Evolutionary conservation across 179 eudicot species (phyloP).

Genomic region (Pouteria campechiana): DNA sequence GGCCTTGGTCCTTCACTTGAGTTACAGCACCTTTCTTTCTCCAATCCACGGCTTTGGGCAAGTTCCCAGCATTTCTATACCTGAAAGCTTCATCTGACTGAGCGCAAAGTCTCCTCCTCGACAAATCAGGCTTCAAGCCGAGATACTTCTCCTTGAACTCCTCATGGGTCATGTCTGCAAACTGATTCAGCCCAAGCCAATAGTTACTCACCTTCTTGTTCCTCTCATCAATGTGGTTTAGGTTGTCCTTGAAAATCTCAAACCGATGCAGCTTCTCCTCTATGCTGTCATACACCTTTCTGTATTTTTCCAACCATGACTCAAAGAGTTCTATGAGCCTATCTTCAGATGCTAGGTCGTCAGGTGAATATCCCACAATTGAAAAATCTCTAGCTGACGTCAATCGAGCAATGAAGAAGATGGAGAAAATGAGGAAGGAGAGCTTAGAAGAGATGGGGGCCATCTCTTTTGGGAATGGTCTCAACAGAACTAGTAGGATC

Average conservation of each 20-base stretch:
- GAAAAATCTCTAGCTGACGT: conserved; percentile 35
- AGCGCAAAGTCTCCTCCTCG: conserved; percentile 22
- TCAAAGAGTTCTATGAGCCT: conserved; percentile 60
- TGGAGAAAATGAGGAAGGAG: conserved; percentile 9
- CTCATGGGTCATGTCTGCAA: conserved; percentile 64
- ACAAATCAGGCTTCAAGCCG: conserved; percentile 36
- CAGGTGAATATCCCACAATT: conserved; percentile 62
- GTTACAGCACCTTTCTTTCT: conserved; percentile 63
- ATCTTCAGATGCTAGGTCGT: conserved; percentile 52
- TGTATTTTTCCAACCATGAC: conserved; percentile 71
- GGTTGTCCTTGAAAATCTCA: conserved; percentile 74
- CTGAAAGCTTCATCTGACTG: conserved; percentile 28
- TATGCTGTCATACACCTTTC: conserved; percentile 44
- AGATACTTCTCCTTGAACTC: conserved; percentile 54
- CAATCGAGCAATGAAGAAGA: conserved; percentile 8
- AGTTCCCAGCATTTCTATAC: conserved; percentile 34
- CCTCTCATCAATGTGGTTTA: conserved; percentile 82
- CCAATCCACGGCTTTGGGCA: conserved; percentile 68
- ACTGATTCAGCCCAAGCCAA: conserved; percentile 71
- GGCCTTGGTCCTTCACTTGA: conserved; percentile 59
- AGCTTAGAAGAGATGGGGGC: conserved; percentile 10
- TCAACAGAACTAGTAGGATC: too few relatives aligned
- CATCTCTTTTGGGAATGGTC: conserved; percentile 6
- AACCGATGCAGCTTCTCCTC: conserved; percentile 85
- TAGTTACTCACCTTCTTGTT: conserved; percentile 53